Conservation (phyloP, 2,329 filamentous ascomycete genomes). For the Claviceps africana region DNA sequence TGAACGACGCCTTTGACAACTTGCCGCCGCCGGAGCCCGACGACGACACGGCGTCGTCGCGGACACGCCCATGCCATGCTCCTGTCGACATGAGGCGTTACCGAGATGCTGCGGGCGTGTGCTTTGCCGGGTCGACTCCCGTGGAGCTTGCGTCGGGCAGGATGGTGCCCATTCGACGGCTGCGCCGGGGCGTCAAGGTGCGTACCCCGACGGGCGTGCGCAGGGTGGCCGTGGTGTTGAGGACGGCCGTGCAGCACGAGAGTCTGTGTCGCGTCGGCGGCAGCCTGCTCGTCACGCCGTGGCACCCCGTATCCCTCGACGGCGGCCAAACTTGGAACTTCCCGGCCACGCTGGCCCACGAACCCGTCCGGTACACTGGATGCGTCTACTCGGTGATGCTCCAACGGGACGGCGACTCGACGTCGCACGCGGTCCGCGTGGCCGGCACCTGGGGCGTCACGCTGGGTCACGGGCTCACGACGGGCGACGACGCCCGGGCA, state of each 20-base stretch:
- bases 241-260: slow-evolving; percentile 27
- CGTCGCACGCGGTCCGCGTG: slow-evolving; percentile 36
- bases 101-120: slow-evolving; percentile 27
- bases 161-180: slow-evolving; percentile 24
- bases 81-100: slow-evolving; percentile 28
- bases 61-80: slow-evolving; percentile 8
- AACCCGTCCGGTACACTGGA: neutral
- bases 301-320: slow-evolving; percentile 39
- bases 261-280: slow-evolving; percentile 30
- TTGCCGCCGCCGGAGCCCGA: slow-evolving; percentile 24
- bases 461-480: slow-evolving; percentile 40
- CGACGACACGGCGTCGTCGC: neutral
- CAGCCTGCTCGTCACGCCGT: slow-evolving; percentile 39
- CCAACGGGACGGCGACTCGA: neutral
- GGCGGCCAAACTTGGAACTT: slow-evolving; percentile 29
- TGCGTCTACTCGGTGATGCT: neutral
- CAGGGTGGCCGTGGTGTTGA: slow-evolving; percentile 35
- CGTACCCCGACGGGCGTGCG: slow-evolving; percentile 36
- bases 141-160: slow-evolving; percentile 31
- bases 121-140: slow-evolving; percentile 37
- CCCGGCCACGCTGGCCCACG: slow-evolving; percentile 10
- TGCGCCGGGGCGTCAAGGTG: slow-evolving; percentile 33
- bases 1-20: slow-evolving; percentile 35
- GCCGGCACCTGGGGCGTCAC: slow-evolving; percentile 39
- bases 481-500: slow-evolving; percentile 23